phyloP scores from a whole-genome alignment of 345 rosid species.

The Erodium maritimum region DNA sequence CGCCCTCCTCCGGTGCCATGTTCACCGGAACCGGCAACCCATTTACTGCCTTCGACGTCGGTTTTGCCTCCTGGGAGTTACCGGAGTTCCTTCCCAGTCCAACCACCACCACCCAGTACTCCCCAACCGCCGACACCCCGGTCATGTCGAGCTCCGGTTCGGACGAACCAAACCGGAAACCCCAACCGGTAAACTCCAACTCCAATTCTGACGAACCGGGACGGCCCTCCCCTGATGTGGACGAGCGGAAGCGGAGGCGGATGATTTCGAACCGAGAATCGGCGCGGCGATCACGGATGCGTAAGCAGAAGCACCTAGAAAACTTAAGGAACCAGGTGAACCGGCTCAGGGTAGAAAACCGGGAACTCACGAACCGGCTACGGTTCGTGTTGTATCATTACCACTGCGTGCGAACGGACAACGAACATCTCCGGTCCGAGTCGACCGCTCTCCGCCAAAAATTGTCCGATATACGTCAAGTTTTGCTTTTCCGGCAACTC shows the following conservation, averaged over 20 bases:
- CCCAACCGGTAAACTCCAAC: constrained; percentile 9
- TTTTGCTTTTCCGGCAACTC: constrained; percentile 38
- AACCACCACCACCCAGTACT: constrained; percentile 31
- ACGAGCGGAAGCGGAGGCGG: constrained; percentile 62
- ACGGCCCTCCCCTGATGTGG: constrained; percentile 15
- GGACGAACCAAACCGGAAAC: constrained; percentile 27
- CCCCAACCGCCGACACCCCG: neutral
- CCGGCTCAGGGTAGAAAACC: constrained; percentile 54
- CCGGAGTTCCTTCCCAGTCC: constrained; percentile 22
- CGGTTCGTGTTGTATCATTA: constrained; percentile 28
- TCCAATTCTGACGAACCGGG: constrained; percentile 29
- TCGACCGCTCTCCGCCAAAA: constrained; percentile 36
- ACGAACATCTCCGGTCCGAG: constrained; percentile 50
- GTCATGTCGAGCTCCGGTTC: constrained; percentile 28
- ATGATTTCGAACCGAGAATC: constrained; percentile 91
- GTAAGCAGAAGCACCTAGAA: constrained; percentile 66
- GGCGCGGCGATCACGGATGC: constrained; percentile 73
- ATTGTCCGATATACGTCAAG: constrained; percentile 38
- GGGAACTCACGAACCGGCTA: constrained; percentile 50
- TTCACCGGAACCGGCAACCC: constrained; percentile 18
- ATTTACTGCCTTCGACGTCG: constrained; percentile 29
- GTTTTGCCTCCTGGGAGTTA: constrained; percentile 53
- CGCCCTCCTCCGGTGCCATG: constrained; percentile 29
- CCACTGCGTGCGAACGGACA: constrained; percentile 34
- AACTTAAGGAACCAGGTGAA: constrained; percentile 56